Base-by-base conservation (phyloP, 305 asterid species). In the Fraxinus velutina region DNA sequence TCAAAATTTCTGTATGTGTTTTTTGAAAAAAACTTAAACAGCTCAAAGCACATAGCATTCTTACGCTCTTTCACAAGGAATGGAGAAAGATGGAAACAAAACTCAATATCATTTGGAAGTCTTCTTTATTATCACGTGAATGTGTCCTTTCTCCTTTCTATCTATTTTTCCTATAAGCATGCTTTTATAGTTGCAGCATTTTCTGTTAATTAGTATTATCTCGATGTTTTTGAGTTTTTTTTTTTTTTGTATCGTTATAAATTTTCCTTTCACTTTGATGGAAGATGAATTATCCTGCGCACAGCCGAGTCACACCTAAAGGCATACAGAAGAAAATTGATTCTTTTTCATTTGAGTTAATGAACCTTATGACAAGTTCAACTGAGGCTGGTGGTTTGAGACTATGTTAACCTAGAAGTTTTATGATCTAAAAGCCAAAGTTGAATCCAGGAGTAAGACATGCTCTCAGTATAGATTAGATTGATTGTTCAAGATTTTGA, bases 31-130 rank as follows among this genome's bases (percentile, higher is more conserved):
- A 75, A 44, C 33, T 44, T 52, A 2, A 29, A n/a, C 24, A 3
- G 71, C 42, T n/a, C 19, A 77, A 30, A 57, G 68, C 80, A 7
- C 68, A 30, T 66, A 73, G 83, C 68, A 47, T 32, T 73, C 77
- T 30, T 72, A 21, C 74, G 10, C 44, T 52, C 55, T 78, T 30
- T 73, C 44, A 73, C 4, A 76, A 76, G 79, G 72, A 80, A 22
- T 27, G 24, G 73, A 34, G 33, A 73, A 47, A 57, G 79, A 80
- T 73, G 42, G 3, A 57, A 80, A 33, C 66, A 62, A 73, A 47
- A 34, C 74, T 13, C 42, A 32, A 1, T 55, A 29, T 76, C 66
- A 27, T 47, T 13, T 47, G 32, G 36, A 76, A 47, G 36, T 76
- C 12, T 12, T 4, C 68, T 76, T 33, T 57, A 66, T 66, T 27